Percentiles rank a stretch among this genome's conserved stretches.
Conservation (phyloP, 78 protist species). For the Dictyostelium citrinum region DNA sequence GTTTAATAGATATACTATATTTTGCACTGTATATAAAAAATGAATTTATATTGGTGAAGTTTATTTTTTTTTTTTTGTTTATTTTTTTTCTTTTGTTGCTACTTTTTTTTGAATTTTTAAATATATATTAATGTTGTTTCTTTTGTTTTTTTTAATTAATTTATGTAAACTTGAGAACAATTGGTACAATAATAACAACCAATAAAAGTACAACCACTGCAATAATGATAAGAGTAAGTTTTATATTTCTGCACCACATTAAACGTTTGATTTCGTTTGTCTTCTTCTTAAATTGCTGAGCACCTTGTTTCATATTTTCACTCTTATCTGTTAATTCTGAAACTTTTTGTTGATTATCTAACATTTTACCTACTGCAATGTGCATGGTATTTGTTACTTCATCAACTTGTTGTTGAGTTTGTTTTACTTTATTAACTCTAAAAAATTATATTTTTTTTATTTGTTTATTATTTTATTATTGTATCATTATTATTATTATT, state of each 20-base stretch:
- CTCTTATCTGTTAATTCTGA: slow-evolving; percentile 49
- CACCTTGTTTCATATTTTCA: slow-evolving; percentile 69
- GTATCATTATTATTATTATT: background rate
- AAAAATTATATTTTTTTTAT: background rate
- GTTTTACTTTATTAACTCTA: slow-evolving; percentile 40
- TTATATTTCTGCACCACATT: slow-evolving; percentile 77
- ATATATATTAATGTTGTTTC: background rate
- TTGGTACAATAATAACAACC: slow-evolving; percentile 61
- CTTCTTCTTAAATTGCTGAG: slow-evolving; percentile 46
- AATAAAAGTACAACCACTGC: slow-evolving; percentile 22
- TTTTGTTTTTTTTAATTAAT: background rate
- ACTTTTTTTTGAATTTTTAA: background rate
- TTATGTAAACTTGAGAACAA: slow-evolving; percentile 56
- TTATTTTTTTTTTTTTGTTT: background rate
- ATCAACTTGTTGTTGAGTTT: slow-evolving; percentile 48
- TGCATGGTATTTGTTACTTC: slow-evolving; percentile 63
- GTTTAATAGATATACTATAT: background rate
- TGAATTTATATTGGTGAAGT: background rate
- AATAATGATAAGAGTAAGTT: slow-evolving; percentile 46
- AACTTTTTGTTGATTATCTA: slow-evolving; percentile 64
- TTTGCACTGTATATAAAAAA: background rate
- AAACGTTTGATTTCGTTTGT: slow-evolving; percentile 52
- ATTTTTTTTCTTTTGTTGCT: background rate
- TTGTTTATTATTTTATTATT: background rate
- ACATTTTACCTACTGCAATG: slow-evolving; percentile 53